Conservation (phyloP, 805 yeast species). For the Wickerhamiella kazuoi region DNA sequence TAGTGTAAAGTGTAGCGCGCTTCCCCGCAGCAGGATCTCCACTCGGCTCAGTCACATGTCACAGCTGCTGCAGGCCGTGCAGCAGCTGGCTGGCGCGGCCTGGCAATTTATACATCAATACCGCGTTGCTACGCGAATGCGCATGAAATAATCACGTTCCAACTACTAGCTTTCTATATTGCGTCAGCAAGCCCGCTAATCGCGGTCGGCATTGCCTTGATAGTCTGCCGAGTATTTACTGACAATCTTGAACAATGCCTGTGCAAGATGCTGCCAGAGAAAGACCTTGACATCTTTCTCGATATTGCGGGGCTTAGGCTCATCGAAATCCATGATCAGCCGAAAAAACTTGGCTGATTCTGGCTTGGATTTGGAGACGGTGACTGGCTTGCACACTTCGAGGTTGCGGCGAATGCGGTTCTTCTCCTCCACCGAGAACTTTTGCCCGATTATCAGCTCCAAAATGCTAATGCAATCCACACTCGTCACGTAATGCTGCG, state of each 20-base stretch:
- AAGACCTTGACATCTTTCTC: conserved; percentile 57
- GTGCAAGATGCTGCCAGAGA: conserved; percentile 35
- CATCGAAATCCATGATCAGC: conserved; percentile 40
- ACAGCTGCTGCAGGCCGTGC: too few species aligned
- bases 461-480: conserved; percentile 44
- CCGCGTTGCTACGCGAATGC: too few species aligned
- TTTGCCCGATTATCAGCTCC: conserved; percentile 36
- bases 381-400: conserved; percentile 43
- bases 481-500: conserved; percentile 39
- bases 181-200: too few species aligned
- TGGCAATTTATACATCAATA: too few species aligned
- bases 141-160: too few species aligned
- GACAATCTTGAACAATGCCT: conserved; percentile 39
- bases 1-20: too few species aligned
- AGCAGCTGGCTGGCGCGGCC: too few species aligned
- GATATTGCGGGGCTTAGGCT: conserved; percentile 50
- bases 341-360: conserved; percentile 25
- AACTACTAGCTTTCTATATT: too few species aligned
- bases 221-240: conserved; percentile 31
- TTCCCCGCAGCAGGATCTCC: too few species aligned
- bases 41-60: too few species aligned
- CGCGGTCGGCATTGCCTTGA: too few species aligned
- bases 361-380: conserved; percentile 33
- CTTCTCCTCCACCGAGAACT: conserved; percentile 50
- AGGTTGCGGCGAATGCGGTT: conserved; percentile 50